Conservation (phyloP, 2,329 filamentous ascomycete species). For the Akanthomyces dipterigenus region DNA sequence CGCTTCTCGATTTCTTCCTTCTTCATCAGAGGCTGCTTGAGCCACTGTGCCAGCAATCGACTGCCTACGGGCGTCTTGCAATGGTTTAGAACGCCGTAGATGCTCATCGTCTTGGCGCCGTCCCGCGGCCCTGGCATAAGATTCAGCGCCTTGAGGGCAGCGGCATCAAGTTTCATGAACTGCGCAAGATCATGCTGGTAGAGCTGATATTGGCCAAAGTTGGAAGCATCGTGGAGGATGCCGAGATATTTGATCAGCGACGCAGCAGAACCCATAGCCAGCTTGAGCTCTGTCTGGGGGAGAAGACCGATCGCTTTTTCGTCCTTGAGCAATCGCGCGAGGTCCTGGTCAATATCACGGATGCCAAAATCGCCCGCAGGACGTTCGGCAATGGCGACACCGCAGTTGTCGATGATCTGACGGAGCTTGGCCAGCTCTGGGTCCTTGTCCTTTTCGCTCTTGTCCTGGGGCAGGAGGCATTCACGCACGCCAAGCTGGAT, state of each 20-base stretch:
- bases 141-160: constrained; percentile 88
- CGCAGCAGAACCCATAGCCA: constrained; percentile 92
- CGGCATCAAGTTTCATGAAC: constrained; percentile 97
- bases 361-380: constrained; percentile 70
- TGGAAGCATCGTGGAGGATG: constrained; percentile 82
- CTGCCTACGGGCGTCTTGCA: constrained; percentile 96
- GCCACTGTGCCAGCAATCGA: constrained; percentile 84
- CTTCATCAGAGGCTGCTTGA: constrained; percentile 96
- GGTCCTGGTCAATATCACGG: constrained; percentile 92
- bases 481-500: constrained; percentile 96
- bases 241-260: constrained; percentile 92
- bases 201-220: constrained; percentile 94
- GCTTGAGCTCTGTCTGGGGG: constrained; percentile 85
- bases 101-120: constrained; percentile 93
- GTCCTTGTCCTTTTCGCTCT: constrained; percentile 76
- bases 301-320: constrained; percentile 70
- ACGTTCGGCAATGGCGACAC: constrained; percentile 80
- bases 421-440: constrained; percentile 80
- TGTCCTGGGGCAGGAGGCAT: constrained; percentile 77
- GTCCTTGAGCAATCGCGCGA: constrained; percentile 80
- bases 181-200: constrained; percentile 96
- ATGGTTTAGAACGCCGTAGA: constrained; percentile 90
- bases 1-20: constrained; percentile 81
- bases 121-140: constrained; percentile 94
- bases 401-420: constrained; percentile 86